These are phyloP conservation scores for Melampsora abietis-canadensis DNA, from an alignment of 1,284 basidiomycete genomes.

Conservation along the genomic window DNA sequence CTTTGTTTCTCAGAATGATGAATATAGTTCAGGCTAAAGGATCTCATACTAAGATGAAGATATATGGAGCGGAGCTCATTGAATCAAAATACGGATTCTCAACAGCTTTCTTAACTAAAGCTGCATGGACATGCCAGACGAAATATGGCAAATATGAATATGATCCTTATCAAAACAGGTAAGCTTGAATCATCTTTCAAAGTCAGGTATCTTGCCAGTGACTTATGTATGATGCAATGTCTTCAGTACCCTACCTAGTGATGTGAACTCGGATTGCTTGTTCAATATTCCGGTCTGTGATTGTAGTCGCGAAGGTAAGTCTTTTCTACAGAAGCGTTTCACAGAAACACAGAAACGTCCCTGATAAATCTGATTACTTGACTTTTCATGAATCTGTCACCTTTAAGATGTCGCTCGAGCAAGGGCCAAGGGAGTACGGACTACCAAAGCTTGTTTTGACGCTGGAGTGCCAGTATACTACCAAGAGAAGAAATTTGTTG, in stretches of 20 bases:
- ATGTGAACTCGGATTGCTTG: constrained; percentile 37
- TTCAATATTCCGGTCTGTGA: constrained; percentile 43
- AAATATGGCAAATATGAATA: constrained; percentile 38
- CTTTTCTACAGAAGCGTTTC: neutral
- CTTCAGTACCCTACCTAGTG: constrained; percentile 30
- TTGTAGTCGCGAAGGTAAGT: constrained; percentile 24
- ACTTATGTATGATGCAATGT: neutral
- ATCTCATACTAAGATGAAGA: constrained; percentile 19
- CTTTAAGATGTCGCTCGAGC: constrained; percentile 4
- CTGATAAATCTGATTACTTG: neutral
- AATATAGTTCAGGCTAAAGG: constrained; percentile 41
- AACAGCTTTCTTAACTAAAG: constrained; percentile 18
- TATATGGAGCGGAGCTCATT: constrained; percentile 29
- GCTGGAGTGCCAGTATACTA: constrained; percentile 38
- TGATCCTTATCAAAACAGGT: constrained; percentile 39
- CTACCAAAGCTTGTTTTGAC: constrained; percentile 26
- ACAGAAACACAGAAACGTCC: neutral
- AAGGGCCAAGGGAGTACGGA: constrained; percentile 29
- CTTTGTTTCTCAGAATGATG: constrained; percentile 24
- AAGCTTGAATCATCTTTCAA: neutral
- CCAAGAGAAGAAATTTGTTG: neutral
- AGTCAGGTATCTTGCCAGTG: neutral
- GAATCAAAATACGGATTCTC: constrained; percentile 35
- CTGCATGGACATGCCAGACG: constrained; percentile 41
- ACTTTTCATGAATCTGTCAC: neutral